A percentile compares a stretch with the other conserved stretches of the same genome.
Evolutionary conservation across 73 alveolate genomes (phyloP).

Genomic region (Effrenium voratum): DNA sequence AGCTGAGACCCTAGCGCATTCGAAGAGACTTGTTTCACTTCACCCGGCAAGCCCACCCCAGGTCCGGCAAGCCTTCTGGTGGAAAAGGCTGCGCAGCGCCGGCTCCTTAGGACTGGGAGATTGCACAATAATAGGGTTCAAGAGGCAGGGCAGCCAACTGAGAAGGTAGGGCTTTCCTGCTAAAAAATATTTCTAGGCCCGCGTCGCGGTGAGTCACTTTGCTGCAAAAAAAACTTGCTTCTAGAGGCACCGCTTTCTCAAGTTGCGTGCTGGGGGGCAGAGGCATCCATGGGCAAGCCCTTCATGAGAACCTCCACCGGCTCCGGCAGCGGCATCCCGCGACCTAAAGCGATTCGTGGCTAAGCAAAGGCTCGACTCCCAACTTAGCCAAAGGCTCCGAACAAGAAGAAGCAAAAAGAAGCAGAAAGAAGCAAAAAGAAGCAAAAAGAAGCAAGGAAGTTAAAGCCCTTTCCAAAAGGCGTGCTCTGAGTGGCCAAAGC

Average conservation of each 20-base stretch:
- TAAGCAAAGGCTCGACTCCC: not conserved
- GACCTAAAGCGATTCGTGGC: not conserved
- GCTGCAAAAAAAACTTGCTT: too few relatives aligned
- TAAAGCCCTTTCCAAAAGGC: not conserved
- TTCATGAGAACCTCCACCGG: constrained; percentile 62
- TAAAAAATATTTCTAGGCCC: too few relatives aligned
- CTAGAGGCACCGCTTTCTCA: too few relatives aligned
- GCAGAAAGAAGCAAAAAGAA: not conserved
- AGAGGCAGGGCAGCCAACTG: too few relatives aligned
- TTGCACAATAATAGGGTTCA: too few relatives aligned
- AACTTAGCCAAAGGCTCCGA: not conserved
- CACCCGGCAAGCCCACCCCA: not conserved
- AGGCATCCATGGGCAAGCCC: constrained; percentile 71
- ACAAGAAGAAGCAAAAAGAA: not conserved
- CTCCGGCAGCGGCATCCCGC: constrained; percentile 62
- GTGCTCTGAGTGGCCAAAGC: not conserved
- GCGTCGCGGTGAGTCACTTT: too few relatives aligned
- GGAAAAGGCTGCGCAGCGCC: constrained; percentile 66
- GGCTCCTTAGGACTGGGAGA: constrained; percentile 3
- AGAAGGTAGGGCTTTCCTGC: too few relatives aligned
- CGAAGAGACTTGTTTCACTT: not conserved
- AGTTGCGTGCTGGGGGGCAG: too few relatives aligned
- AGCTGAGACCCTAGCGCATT: constrained; percentile 41
- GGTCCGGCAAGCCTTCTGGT: constrained; percentile 2
- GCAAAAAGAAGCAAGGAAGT: not conserved